Percentiles rank a stretch among this genome's conserved stretches.
Evolutionary conservation across 148 eudicot genomes (phyloP).

Genomic region (Salicornia ramosissima): DNA sequence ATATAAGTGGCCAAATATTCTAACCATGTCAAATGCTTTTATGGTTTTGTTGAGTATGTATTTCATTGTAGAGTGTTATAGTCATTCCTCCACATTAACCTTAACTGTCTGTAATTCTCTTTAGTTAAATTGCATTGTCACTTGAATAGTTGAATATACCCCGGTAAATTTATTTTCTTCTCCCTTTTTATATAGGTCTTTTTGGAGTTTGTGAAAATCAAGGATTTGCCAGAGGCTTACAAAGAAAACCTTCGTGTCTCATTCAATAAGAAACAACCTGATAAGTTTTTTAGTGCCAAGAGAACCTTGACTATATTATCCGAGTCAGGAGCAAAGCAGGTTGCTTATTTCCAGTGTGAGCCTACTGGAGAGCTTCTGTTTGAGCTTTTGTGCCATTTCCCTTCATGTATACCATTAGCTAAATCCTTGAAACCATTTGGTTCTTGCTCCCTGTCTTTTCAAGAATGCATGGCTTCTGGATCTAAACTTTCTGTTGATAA

Average conservation of each 20-base stretch:
- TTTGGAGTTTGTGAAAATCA: conserved; percentile 75
- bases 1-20: not conserved
- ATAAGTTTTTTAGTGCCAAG: conserved; percentile 57
- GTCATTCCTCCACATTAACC: not conserved
- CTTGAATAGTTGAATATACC: not conserved
- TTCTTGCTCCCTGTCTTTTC: conserved; percentile 54
- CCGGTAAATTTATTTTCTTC: not conserved
- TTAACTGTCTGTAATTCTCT: not conserved
- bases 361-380: conserved; percentile 64
- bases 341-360: conserved; percentile 80
- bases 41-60: not conserved
- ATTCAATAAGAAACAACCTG: conserved; percentile 78
- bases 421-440: conserved; percentile 53
- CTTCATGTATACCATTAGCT: conserved; percentile 37
- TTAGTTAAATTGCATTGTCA: no score
- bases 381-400: conserved; percentile 44
- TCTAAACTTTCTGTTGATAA: conserved; percentile 59
- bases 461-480: conserved; percentile 42
- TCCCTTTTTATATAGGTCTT: conserved; percentile 44
- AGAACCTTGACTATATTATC: conserved; percentile 61
- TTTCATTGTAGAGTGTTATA: not conserved
- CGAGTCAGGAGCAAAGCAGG: conserved; percentile 61
- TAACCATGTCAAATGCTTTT: not conserved
- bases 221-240: conserved; percentile 58
- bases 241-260: conserved; percentile 55